Evolutionary conservation across 2,329 filamentous ascomycete genomes (phyloP).

Genomic region (Pseudogymnoascus sp.): DNA sequence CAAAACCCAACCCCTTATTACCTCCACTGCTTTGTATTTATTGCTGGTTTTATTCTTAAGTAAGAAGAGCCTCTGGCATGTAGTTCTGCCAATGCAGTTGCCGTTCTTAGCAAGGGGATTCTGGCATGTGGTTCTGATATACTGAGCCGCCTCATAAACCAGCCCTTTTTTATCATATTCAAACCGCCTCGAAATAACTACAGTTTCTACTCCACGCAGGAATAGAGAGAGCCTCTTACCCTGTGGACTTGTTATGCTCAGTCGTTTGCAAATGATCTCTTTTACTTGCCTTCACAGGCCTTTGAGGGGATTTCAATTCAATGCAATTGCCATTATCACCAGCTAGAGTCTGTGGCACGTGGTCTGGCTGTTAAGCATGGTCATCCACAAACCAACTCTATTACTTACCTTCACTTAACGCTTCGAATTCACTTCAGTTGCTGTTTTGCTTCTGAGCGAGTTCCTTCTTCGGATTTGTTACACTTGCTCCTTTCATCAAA

Average conservation of each 20-base stretch:
- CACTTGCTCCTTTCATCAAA: background rate
- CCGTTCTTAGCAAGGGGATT: background rate
- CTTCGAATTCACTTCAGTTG: background rate
- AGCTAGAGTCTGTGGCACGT: background rate
- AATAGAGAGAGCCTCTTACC: background rate
- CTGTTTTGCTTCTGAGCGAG: background rate
- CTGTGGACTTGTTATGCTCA: background rate
- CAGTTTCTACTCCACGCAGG: background rate
- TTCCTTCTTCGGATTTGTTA: background rate
- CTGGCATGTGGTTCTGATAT: background rate
- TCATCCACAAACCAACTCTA: background rate
- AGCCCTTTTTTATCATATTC: background rate
- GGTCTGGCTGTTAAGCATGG: background rate
- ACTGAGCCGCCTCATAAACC: background rate
- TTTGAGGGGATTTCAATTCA: background rate
- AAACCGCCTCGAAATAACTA: background rate
- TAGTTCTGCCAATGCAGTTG: background rate
- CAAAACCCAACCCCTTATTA: background rate
- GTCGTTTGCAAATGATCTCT: background rate
- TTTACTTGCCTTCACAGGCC: background rate
- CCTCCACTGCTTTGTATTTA: background rate
- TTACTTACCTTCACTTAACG: background rate
- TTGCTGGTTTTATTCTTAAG: background rate
- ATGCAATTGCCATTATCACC: background rate
- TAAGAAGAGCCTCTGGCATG: background rate